Base-by-base conservation (phyloP, 164 flowering plant species). In the Berberis vulgaris region DNA sequence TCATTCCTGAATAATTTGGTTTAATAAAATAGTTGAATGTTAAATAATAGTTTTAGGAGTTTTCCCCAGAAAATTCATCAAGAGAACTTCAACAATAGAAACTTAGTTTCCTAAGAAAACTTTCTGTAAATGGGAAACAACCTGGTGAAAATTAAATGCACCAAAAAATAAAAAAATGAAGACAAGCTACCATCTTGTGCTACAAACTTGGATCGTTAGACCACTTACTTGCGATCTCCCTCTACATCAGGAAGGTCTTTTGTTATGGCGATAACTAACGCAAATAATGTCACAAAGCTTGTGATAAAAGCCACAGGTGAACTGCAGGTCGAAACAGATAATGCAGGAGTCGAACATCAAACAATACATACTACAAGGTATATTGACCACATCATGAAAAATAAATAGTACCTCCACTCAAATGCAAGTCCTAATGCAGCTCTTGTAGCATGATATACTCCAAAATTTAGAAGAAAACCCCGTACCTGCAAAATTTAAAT, bases 221-320 rank as follows among this genome's bases (percentile, higher is more conserved):
- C 0, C 38, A 76, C 97, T 89, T 84, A 94, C 98, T 89, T 91
- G 73, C 97, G 90, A 72, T 95, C 99, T 54, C 99, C 97, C 69
- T 87, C 97, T 5, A 89, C 92, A 76, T 95, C 99, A 60, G 97
- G 94, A 73, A 95, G 96, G 81, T 95, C 99, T 75, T 95, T 95
- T 38, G 99, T 95, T 67, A 95, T 85, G 60, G 99, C 99, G 74
- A 95, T 95, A 61, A 89, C 97, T 75, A 95, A 74, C 1, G 99
- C 99, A 81, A 95, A 95, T 64, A 95, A 9, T 41, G 97, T 91
- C 49, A 91, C 97, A 75, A 91, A 95, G 46, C 83, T 74, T 44
- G 97, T 95, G 72, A 95, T 91, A 80, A 95, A 95, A 71, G 85
- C 96, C 72, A 91, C 94, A 56, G 97, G 86, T 41, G 86, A 71